Evolutionary conservation across 176 grass and related monocot genomes (phyloP).

Genomic region (Aegilops longissima): DNA sequence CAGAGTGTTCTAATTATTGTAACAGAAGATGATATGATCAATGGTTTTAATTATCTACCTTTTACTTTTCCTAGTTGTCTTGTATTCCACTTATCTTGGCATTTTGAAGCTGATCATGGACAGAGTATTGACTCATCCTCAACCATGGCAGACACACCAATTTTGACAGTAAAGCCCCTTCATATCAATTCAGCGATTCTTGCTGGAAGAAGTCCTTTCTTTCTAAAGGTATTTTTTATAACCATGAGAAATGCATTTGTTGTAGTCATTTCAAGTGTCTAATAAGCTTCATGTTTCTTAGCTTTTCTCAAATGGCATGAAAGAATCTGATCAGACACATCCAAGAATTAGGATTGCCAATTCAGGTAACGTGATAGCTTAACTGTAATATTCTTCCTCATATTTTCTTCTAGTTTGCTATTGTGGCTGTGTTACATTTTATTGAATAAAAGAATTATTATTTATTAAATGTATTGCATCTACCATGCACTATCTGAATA

Average conservation of each 20-base stretch:
- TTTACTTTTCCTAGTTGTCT: neutral
- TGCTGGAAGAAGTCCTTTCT: constrained; percentile 92
- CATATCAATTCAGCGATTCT: constrained; percentile 96
- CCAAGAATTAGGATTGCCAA: constrained; percentile 83
- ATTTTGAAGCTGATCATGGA: constrained; percentile 54
- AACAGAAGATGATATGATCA: neutral
- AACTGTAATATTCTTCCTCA: neutral
- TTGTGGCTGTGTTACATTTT: neutral
- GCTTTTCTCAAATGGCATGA: constrained; percentile 98
- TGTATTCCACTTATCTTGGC: neutral
- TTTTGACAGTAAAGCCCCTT: constrained; percentile 61
- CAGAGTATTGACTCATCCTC: constrained; percentile 55
- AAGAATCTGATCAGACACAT: constrained; percentile 84
- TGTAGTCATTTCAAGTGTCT: constrained; percentile 4
- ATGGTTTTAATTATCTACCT: neutral
- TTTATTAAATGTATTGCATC: neutral
- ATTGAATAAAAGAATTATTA: neutral
- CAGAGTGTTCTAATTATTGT: neutral
- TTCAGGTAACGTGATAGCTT: constrained; percentile 59
- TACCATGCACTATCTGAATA: too few relatives aligned
- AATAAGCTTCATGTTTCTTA: constrained; percentile 29
- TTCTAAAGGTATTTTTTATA: constrained; percentile 69
- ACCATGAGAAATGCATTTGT: neutral
- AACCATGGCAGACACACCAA: constrained; percentile 36
- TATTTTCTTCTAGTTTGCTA: neutral